Base-by-base conservation (phyloP, 116 monocot species). In the Iris pallida region DNA sequence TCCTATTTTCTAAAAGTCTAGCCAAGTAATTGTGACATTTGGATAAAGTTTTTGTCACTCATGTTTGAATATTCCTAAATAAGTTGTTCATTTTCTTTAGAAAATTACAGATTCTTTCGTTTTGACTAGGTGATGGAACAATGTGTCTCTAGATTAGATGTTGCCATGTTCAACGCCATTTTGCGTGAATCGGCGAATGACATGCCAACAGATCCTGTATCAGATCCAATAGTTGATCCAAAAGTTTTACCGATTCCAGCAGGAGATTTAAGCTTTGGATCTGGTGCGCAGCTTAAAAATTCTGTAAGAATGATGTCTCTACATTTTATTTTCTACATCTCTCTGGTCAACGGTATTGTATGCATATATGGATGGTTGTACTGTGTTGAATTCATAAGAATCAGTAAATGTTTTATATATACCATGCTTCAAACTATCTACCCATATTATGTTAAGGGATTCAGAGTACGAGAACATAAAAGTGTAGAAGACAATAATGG, bases 121-220 rank as follows among this genome's bases (percentile, higher is more conserved):
- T 69, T 57, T 61, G 40, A 66, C 64, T 61, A 97, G 92, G 89
- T 97, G 53, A 92, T 97, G 96, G 92, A 87, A 61, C 87, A 97
- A 41, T 92, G 92, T 66, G 81, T 92, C 44, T 81, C 79, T 15
- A 82, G 96, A 73, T 76, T 97, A 75, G 96, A 97, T 81, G 85
- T 97, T 65, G 96, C 92, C n/a, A 97, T 97, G 96, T 97, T 97
- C 72, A 97, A 97, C 83, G 92, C 92, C 17, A 97, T 97, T 78
- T 78, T 97, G 63, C 96, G 96, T 70, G 96, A 97, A 81, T 89
- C 96, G 47, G 92, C 76, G 42, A 75, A 58, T 65, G 89, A 97
- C 56, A 83, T 92, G 64, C 96, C 96, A 65, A 97, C 90, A 18
- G 96, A 97, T 87, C 96, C 96, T 59, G 82, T 97, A 7, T 97